These are phyloP conservation scores for Trichophyton rubrum DNA, from an alignment of 2,329 filamentous ascomycete species.

Conservation along the genomic window DNA sequence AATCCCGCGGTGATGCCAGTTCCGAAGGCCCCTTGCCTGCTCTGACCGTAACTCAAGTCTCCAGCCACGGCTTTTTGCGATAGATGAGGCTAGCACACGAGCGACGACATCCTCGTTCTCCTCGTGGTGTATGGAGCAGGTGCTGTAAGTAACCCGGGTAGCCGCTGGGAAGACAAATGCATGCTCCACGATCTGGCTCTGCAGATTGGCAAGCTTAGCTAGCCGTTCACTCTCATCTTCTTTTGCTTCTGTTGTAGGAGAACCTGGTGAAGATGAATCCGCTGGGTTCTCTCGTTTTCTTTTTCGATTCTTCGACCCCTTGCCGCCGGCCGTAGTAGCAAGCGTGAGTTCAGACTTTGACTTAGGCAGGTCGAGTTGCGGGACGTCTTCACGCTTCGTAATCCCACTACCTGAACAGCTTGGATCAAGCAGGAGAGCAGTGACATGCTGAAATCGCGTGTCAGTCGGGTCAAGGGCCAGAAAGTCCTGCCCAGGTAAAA, in stretches of 20 bases:
- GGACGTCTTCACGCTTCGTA: constrained; percentile 70
- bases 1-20: constrained; percentile 59
- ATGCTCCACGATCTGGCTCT: constrained; percentile 68
- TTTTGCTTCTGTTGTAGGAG: constrained; percentile 17
- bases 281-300: constrained; percentile 34
- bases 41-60: constrained; percentile 56
- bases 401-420: constrained; percentile 96
- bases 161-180: constrained; percentile 71
- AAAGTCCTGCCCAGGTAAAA: constrained; percentile 70
- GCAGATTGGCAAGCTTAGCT: constrained; percentile 63
- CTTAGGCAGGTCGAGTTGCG: constrained; percentile 50
- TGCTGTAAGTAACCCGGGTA: constrained; percentile 73
- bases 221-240: constrained; percentile 47
- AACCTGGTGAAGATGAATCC: constrained; percentile 1
- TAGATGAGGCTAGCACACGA: constrained; percentile 53
- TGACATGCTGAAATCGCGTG: constrained; percentile 54
- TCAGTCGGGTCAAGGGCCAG: constrained; percentile 57
- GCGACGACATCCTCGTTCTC: constrained; percentile 84
- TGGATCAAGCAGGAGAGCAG: constrained; percentile 73
- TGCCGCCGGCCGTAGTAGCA: constrained; percentile 19
- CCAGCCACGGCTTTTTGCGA: constrained; percentile 62
- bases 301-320: constrained; percentile 20
- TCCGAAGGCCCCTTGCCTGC: constrained; percentile 62
- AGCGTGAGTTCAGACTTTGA: constrained; percentile 9
- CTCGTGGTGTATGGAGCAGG: constrained; percentile 73